phyloP scores from a whole-genome alignment of 2,329 filamentous ascomycete genomes.

The Rhynchosporium graminicola region DNA sequence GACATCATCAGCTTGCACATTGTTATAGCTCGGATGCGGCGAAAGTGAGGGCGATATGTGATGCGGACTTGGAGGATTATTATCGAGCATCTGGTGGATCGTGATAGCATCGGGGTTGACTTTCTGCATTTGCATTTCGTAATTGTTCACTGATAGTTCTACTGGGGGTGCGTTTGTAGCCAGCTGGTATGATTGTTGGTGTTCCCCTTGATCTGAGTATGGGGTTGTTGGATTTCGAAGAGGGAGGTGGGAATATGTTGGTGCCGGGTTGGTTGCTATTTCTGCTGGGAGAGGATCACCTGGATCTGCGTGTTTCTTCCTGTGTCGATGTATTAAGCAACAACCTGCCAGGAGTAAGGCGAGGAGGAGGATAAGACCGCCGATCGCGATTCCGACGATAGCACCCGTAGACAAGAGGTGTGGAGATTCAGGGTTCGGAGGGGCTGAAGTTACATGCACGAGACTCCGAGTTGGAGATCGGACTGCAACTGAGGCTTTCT shows the following conservation, averaged over 20 bases:
- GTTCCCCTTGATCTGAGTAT: conserved; percentile 17
- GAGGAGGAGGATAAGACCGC: conserved; percentile 40
- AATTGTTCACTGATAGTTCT: conserved; percentile 18
- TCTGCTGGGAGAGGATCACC: not conserved
- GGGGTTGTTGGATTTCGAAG: conserved; percentile 15
- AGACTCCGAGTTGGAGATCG: conserved; percentile 52
- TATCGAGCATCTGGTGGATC: conserved; percentile 17
- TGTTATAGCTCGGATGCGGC: conserved; percentile 18
- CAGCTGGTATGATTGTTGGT: conserved; percentile 12
- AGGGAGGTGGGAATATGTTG: conserved; percentile 11
- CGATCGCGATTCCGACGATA: conserved; percentile 49
- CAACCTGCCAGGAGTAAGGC: conserved; percentile 37
- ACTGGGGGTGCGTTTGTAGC: conserved; percentile 18
- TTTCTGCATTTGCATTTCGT: conserved; percentile 16
- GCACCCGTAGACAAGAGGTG: conserved; percentile 42
- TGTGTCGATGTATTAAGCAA: conserved; percentile 39
- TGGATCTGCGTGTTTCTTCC: not conserved
- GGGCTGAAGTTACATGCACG: conserved; percentile 25
- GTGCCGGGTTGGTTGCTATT: conserved; percentile 11
- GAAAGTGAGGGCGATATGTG: conserved; percentile 15
- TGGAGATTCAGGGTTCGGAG: conserved; percentile 31
- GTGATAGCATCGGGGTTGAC: conserved; percentile 21
- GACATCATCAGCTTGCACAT: not conserved
- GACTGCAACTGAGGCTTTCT: conserved; percentile 48
- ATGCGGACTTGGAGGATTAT: conserved; percentile 6